These are phyloP conservation scores for Botryotinia convoluta DNA, from an alignment of 2,329 filamentous ascomycete genomes.

Conservation along the genomic window DNA sequence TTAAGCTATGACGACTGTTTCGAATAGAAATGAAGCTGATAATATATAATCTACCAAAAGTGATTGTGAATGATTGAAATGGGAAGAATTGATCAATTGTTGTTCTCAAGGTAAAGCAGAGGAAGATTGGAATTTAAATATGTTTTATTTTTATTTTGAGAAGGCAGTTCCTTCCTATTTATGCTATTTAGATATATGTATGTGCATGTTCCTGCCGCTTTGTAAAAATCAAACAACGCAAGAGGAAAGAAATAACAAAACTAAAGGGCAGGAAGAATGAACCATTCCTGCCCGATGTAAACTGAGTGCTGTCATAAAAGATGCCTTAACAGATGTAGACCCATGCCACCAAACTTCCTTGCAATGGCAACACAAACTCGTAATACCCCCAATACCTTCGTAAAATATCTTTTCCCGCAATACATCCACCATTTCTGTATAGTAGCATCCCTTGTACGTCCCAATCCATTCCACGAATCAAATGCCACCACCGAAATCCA, in stretches of 20 bases:
- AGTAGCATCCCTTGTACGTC: rapidly evolving
- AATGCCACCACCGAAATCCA: neutral
- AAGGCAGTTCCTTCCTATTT: neutral
- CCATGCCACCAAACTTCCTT: neutral
- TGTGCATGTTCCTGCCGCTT: neutral
- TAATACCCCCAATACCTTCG: too few relatives aligned
- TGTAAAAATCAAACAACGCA: neutral
- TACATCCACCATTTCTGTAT: neutral
- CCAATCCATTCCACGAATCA: neutral
- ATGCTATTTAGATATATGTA: neutral
- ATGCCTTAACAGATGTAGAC: rapidly evolving
- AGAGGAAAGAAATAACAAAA: neutral
- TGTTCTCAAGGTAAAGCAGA: neutral
- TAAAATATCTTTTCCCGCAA: neutral
- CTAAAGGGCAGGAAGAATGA: neutral
- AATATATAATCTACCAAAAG: neutral
- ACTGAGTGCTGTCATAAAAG: neutral
- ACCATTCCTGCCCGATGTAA: neutral
- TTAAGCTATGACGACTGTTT: neutral
- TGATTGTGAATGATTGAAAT: neutral
- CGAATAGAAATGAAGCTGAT: neutral
- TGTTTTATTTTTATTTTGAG: too few relatives aligned
- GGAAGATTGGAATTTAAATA: neutral
- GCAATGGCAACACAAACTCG: neutral
- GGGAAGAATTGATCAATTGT: neutral